Evolutionary conservation across 1,284 basidiomycete species (phyloP).

Genomic region (Blastosporella zonata): DNA sequence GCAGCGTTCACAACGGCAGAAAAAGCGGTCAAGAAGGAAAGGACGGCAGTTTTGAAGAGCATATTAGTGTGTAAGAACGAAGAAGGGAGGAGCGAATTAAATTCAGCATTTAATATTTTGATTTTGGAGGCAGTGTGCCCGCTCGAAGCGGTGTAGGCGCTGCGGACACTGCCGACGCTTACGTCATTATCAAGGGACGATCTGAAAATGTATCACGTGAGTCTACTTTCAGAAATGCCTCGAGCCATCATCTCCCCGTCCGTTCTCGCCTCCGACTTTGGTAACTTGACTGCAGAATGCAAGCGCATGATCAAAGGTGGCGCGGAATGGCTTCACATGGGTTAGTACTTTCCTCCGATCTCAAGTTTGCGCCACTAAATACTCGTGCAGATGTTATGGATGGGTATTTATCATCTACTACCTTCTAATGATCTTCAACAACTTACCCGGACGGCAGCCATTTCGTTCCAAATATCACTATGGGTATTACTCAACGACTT

Average conservation of each 20-base stretch:
- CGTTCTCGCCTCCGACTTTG: constrained; percentile 93
- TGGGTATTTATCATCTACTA: constrained; percentile 51
- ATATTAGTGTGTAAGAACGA: constrained; percentile 5
- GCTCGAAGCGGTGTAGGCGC: background rate
- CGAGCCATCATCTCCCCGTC: constrained; percentile 88
- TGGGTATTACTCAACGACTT: constrained; percentile 55
- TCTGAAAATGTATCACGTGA: constrained; percentile 3
- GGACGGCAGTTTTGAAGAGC: constrained; percentile 27
- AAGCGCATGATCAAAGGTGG: constrained; percentile 89
- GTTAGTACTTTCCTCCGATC: constrained; percentile 40
- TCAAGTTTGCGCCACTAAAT: constrained; percentile 1
- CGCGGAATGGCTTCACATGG: constrained; percentile 97
- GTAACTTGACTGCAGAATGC: constrained; percentile 88
- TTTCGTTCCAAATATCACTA: constrained; percentile 98
- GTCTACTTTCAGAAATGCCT: constrained; percentile 51
- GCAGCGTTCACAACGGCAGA: constrained; percentile 26
- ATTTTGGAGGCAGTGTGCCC: background rate
- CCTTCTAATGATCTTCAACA: constrained; percentile 3
- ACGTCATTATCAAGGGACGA: background rate
- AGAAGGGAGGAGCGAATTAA: background rate
- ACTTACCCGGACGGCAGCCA: constrained; percentile 53
- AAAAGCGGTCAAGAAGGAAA: constrained; percentile 27
- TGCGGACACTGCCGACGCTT: constrained; percentile 7
- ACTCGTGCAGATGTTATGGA: constrained; percentile 85
- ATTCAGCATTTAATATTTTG: background rate